Evolutionary conservation across 495 filamentous ascomycete species (phyloP).

Genomic region (Bathelium albidoporum): DNA sequence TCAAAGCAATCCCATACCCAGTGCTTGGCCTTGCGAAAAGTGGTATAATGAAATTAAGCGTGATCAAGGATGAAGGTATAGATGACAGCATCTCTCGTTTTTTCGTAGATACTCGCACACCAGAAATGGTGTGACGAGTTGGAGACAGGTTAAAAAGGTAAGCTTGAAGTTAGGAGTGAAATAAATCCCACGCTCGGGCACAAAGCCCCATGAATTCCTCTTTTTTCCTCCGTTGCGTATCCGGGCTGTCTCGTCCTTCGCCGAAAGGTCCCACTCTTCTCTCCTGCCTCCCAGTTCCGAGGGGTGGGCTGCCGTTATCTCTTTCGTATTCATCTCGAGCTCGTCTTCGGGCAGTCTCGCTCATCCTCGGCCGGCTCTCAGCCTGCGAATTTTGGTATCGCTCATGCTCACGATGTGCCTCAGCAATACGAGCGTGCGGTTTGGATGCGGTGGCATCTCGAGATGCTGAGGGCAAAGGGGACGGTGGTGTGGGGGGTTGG

Average conservation of each 20-base stretch:
- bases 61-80: neutral
- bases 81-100: neutral
- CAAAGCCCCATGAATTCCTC: constrained; percentile 87
- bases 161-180: constrained; percentile 64
- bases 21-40: neutral
- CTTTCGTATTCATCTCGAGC: constrained; percentile 82
- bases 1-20: neutral
- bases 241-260: constrained; percentile 68
- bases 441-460: neutral
- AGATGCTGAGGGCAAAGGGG: constrained; percentile 44
- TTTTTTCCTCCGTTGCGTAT: constrained; percentile 77
- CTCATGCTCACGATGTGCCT: neutral
- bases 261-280: constrained; percentile 60
- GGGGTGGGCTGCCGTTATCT: constrained; percentile 63
- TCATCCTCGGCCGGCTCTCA: neutral
- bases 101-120: neutral
- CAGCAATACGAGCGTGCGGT: neutral
- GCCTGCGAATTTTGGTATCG: neutral
- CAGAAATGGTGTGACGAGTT: no score
- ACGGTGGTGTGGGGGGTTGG: constrained; percentile 86
- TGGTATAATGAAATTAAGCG: neutral
- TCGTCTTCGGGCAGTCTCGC: constrained; percentile 32
- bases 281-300: constrained; percentile 34
- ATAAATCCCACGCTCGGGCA: constrained; percentile 86
- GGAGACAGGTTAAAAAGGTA: no score